phyloP scores from a whole-genome alignment of 257 asterid genomes.

The Gynochthodes officinalis region DNA sequence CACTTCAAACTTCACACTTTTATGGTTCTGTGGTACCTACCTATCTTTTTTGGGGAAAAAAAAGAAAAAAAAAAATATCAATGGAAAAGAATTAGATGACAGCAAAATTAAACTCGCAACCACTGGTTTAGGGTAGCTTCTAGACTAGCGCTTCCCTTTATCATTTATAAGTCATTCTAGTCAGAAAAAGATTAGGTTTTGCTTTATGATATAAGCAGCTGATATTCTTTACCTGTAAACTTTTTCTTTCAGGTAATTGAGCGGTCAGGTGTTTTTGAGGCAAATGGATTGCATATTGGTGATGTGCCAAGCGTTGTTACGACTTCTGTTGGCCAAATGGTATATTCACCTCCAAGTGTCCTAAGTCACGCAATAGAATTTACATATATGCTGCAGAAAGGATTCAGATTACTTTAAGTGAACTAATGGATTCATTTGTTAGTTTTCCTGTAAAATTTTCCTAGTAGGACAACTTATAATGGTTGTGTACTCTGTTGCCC shows the following conservation, averaged over 20 bases:
- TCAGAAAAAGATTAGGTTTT: background rate
- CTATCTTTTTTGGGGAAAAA: background rate
- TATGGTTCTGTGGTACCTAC: background rate
- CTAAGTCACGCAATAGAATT: background rate
- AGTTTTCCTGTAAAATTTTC: background rate
- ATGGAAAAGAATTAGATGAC: background rate
- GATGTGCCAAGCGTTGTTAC: constrained; percentile 55
- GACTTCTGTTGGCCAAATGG: constrained; percentile 93
- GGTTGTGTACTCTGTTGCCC: background rate
- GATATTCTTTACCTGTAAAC: background rate
- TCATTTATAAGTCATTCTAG: background rate
- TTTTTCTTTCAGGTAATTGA: constrained; percentile 58
- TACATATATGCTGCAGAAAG: background rate
- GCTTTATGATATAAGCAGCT: background rate
- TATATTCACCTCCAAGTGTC: constrained; percentile 12
- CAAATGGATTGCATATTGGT: constrained; percentile 48
- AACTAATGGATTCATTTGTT: background rate
- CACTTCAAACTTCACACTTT: background rate
- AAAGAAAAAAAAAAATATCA: too few relatives aligned
- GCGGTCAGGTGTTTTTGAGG: constrained; percentile 67
- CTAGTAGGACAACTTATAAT: background rate
- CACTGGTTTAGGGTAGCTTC: background rate
- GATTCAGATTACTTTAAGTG: background rate
- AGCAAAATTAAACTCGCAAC: background rate
- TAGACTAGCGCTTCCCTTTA: background rate